phyloP scores from a whole-genome alignment of 1,139 yeast species.

The Arxiozyma slooffiae region DNA sequence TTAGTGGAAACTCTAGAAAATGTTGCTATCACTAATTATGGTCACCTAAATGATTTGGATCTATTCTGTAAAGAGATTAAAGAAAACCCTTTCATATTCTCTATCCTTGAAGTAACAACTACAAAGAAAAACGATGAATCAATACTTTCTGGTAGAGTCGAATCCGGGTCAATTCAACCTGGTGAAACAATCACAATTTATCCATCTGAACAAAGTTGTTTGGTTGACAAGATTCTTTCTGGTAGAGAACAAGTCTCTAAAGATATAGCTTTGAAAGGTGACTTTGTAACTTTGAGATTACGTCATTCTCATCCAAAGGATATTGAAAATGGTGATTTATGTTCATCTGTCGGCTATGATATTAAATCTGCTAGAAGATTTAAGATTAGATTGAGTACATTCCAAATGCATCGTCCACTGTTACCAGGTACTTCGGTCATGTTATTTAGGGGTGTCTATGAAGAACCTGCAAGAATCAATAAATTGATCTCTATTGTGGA shows the following conservation, averaged over 20 bases:
- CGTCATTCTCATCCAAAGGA: slow-evolving; percentile 42
- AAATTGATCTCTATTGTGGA: slow-evolving; percentile 46
- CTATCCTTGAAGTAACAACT: slow-evolving; percentile 33
- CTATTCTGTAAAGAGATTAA: slow-evolving; percentile 25
- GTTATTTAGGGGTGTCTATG: slow-evolving; percentile 70
- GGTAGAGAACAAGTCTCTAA: slow-evolving; percentile 27
- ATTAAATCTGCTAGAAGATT: slow-evolving; percentile 45
- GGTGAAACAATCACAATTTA: slow-evolving; percentile 61
- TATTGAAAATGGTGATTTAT: slow-evolving; percentile 64
- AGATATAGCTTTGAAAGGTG: slow-evolving; percentile 57
- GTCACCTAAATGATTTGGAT: slow-evolving; percentile 19
- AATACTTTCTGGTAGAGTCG: slow-evolving; percentile 56
- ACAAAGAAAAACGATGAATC: slow-evolving; percentile 23
- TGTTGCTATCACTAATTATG: slow-evolving; percentile 14
- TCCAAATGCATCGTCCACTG: slow-evolving; percentile 64
- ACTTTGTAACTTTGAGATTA: slow-evolving; percentile 52
- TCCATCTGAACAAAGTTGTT: slow-evolving; percentile 43
- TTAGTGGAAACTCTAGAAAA: slow-evolving; percentile 48
- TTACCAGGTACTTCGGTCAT: slow-evolving; percentile 77
- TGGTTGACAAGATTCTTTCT: slow-evolving; percentile 36
- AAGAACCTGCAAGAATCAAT: slow-evolving; percentile 61
- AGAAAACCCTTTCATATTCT: slow-evolving; percentile 32
- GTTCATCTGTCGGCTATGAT: slow-evolving; percentile 42
- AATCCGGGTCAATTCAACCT: slow-evolving; percentile 64
- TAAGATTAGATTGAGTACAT: slow-evolving; percentile 50